A percentile compares a stretch with the other conserved stretches of the same genome.
Conservation (phyloP, 345 rosid species). For the Abelmoschus esculentus region DNA sequence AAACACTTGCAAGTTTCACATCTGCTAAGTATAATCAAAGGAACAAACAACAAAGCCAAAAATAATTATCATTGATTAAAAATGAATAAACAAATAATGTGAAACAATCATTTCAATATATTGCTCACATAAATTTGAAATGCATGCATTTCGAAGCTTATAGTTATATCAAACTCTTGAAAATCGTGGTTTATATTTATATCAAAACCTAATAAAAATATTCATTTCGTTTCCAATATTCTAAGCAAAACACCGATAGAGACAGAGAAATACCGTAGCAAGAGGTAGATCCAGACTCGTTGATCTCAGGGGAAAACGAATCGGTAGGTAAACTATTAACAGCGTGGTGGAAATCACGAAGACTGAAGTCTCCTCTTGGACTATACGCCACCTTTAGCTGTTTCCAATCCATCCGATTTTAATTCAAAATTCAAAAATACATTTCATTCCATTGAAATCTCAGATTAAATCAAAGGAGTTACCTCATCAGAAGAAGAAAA, state of each 20-base stretch:
- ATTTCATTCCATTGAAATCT: slow-evolving; percentile 6
- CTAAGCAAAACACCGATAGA: not conserved
- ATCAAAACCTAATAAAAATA: not conserved
- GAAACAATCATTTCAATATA: not conserved
- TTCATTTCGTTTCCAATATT: not conserved
- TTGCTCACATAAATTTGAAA: not conserved
- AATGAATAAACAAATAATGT: not conserved
- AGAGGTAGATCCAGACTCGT: slow-evolving; percentile 38
- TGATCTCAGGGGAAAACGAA: slow-evolving; percentile 49
- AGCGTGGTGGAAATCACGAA: slow-evolving; percentile 76
- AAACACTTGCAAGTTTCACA: slow-evolving; percentile 47
- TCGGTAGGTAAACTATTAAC: slow-evolving; percentile 60
- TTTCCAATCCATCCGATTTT: not conserved
- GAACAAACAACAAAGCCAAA: not conserved
- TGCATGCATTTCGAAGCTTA: not conserved
- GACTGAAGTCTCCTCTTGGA: slow-evolving; percentile 55
- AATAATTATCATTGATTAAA: not conserved
- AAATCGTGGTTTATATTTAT: not conserved
- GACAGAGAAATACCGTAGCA: slow-evolving; percentile 30
- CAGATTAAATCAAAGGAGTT: slow-evolving; percentile 6
- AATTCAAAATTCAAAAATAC: not conserved
- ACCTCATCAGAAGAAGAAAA: slow-evolving; percentile 57
- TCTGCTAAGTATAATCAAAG: slow-evolving; percentile 23
- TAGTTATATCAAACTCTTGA: not conserved
- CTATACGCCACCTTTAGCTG: slow-evolving; percentile 62